These are phyloP conservation scores for Chlamydomonas sp. DNA, from an alignment of 139 green algal species.

Conservation along the genomic window DNA sequence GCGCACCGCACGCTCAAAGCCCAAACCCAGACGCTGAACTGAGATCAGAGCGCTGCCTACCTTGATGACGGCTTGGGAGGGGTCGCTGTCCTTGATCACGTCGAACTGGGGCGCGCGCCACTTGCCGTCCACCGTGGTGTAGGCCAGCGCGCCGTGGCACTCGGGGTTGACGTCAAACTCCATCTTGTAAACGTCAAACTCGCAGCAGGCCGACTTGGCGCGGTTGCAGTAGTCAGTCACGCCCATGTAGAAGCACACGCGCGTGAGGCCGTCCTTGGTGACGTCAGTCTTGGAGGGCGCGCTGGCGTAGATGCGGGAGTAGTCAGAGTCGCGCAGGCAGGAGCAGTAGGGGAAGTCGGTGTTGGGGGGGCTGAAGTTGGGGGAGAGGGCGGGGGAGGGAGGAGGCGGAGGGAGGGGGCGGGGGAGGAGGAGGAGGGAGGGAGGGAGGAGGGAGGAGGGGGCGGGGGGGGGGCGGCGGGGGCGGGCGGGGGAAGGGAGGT, in stretches of 20 bases:
- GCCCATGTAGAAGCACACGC: conserved; percentile 30
- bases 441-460: not conserved
- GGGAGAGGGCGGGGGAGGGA: not conserved
- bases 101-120: not conserved
- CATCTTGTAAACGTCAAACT: conserved; percentile 49
- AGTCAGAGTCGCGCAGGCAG: conserved; percentile 11
- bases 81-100: conserved; percentile 32
- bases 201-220: conserved; percentile 19
- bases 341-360: conserved; percentile 29
- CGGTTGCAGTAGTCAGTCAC: not conserved
- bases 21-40: too few species aligned
- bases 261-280: conserved; percentile 4
- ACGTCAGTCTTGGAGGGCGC: conserved; percentile 6
- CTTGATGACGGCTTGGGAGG: conserved; percentile 41
- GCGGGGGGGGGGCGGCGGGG: not conserved
- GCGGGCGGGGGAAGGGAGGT: not conserved
- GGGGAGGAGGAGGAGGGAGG: not conserved
- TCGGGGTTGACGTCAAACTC: conserved; percentile 39
- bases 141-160: conserved; percentile 35
- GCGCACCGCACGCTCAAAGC: too few species aligned
- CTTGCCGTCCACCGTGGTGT: conserved; percentile 41
- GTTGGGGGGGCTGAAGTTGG: not conserved
- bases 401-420: not conserved
- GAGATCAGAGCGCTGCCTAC: not conserved
- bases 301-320: conserved; percentile 19